Evolutionary conservation across 1,284 basidiomycete genomes (phyloP).

Genomic region (Sanghuangporus baumii): DNA sequence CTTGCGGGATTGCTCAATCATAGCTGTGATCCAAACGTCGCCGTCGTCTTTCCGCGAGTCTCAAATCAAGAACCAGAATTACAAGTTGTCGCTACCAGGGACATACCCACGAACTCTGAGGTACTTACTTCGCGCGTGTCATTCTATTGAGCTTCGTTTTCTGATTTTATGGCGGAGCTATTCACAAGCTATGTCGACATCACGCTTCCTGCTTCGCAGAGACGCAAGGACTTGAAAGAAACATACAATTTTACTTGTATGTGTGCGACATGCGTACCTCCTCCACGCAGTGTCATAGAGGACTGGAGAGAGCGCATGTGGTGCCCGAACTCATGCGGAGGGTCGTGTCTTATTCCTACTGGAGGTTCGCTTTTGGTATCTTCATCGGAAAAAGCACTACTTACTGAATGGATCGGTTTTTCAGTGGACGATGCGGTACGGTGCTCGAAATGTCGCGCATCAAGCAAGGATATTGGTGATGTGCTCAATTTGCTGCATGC

Average conservation of each 20-base stretch:
- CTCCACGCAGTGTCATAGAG: slow-evolving; percentile 24
- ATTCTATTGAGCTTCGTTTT: not conserved
- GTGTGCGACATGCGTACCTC: slow-evolving; percentile 54
- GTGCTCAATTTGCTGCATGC: slow-evolving; percentile 56
- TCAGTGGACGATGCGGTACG: slow-evolving; percentile 40
- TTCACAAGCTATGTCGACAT: slow-evolving; percentile 84
- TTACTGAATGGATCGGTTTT: not conserved
- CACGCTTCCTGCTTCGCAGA: slow-evolving; percentile 53
- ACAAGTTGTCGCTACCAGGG: slow-evolving; percentile 64
- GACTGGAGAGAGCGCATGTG: slow-evolving; percentile 68
- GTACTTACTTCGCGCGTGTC: slow-evolving; percentile 32
- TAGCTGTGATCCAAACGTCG: slow-evolving; percentile 87
- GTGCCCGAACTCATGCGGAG: slow-evolving; percentile 65
- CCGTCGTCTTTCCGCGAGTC: slow-evolving; percentile 77
- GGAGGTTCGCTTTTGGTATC: slow-evolving; percentile 17
- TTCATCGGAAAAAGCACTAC: not conserved
- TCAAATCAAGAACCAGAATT: slow-evolving; percentile 51
- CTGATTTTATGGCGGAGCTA: slow-evolving; percentile 31
- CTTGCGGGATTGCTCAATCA: slow-evolving; percentile 83
- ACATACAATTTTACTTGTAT: slow-evolving; percentile 80
- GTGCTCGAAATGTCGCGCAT: slow-evolving; percentile 56
- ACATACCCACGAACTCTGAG: slow-evolving; percentile 66
- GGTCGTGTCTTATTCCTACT: slow-evolving; percentile 47
- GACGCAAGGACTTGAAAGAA: slow-evolving; percentile 56
- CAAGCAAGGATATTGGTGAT: slow-evolving; percentile 43